A percentile compares a stretch with the other conserved stretches of the same genome.
These are phyloP conservation scores for Naganishia kalamii DNA, from an alignment of 768 basidiomycete species.

Conservation along the genomic window DNA sequence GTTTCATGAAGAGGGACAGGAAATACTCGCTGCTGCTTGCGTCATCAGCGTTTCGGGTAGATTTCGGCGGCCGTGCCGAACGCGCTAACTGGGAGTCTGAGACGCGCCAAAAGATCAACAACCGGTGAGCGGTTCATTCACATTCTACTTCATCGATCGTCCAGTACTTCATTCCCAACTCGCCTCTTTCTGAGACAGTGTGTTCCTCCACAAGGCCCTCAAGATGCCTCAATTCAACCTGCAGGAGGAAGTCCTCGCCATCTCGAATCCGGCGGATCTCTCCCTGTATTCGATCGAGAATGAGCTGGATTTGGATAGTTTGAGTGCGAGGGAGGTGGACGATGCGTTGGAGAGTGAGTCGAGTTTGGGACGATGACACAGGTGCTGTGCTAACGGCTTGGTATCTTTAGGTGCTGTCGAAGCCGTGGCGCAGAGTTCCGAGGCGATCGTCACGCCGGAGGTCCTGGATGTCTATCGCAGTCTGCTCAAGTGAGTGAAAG, in stretches of 20 bases:
- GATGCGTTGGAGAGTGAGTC: constrained; percentile 38
- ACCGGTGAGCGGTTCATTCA: neutral
- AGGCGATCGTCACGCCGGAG: constrained; percentile 56
- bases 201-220: neutral
- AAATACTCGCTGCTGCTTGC: too few species aligned
- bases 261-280: constrained; percentile 52
- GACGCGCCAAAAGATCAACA: constrained; percentile 10
- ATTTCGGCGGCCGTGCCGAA: too few species aligned
- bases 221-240: constrained; percentile 58
- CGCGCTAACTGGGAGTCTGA: too few species aligned
- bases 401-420: constrained; percentile 64
- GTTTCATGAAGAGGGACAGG: too few species aligned
- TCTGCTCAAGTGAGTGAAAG: constrained; percentile 59
- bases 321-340: constrained; percentile 48
- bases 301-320: constrained; percentile 60
- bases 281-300: constrained; percentile 61
- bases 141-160: neutral
- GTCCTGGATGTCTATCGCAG: constrained; percentile 77
- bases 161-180: neutral
- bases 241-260: constrained; percentile 65
- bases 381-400: neutral
- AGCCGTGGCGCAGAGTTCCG: constrained; percentile 67
- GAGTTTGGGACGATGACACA: neutral
- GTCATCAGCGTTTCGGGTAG: too few species aligned
- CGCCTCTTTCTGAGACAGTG: neutral